A percentile compares a stretch with the other conserved stretches of the same genome.
Evolutionary conservation across 2,329 filamentous ascomycete genomes (phyloP).

Genomic region (Neophaeococcomyces mojaviensis): DNA sequence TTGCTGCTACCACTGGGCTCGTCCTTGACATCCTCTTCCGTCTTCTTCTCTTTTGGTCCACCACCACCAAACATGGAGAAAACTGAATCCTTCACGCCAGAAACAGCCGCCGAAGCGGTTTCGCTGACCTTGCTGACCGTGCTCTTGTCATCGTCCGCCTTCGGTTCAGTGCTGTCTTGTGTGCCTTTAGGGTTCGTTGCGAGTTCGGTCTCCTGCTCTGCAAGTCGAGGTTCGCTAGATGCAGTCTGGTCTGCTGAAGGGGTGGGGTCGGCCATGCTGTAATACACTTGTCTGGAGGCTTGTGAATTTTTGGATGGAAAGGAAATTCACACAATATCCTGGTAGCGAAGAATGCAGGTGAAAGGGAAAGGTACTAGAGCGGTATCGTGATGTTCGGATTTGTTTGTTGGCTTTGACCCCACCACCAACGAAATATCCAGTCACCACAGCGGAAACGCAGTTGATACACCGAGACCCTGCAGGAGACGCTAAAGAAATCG

Average conservation of each 20-base stretch:
- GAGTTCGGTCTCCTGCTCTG: constrained; percentile 20
- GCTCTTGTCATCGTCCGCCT: constrained; percentile 18
- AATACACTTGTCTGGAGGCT: too few relatives aligned
- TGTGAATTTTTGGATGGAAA: too few relatives aligned
- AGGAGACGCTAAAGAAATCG: neutral
- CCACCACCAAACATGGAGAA: constrained; percentile 99
- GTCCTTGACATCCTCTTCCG: constrained; percentile 66
- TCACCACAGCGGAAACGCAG: neutral
- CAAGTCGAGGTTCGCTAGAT: constrained; percentile 17
- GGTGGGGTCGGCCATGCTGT: constrained; percentile 17
- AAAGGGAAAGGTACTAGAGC: neutral
- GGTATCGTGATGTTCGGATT: constrained; percentile 3
- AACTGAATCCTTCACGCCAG: constrained; percentile 47
- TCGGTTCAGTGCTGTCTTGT: constrained; percentile 16
- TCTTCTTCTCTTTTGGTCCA: constrained; percentile 89
- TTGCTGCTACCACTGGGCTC: constrained; percentile 87
- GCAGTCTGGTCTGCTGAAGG: constrained; percentile 18
- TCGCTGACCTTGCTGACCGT: constrained; percentile 18
- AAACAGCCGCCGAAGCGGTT: constrained; percentile 20
- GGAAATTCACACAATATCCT: too few relatives aligned
- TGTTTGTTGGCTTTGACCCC: constrained; percentile 14
- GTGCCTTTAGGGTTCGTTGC: constrained; percentile 19
- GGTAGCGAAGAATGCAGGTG: neutral
- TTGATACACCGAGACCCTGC: neutral
- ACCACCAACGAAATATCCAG: constrained; percentile 1